Evolutionary conservation across 2,329 filamentous ascomycete species (phyloP).

Genomic region (Cercospora sesami): DNA sequence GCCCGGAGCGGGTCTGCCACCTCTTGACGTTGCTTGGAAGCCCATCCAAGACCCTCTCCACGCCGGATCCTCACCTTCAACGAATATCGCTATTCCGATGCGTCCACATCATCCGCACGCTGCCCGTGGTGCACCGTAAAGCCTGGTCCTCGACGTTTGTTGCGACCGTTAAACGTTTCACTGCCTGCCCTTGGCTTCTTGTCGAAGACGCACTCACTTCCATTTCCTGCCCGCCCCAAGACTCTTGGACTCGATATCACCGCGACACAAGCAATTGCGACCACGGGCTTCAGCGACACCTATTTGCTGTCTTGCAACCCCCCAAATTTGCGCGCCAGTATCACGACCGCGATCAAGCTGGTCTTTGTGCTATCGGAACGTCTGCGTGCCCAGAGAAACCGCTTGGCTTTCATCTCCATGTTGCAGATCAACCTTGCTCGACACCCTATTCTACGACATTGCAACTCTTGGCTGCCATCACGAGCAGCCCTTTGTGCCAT

Average conservation of each 20-base stretch:
- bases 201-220: conserved; percentile 15
- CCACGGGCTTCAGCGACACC: neutral
- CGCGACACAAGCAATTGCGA: neutral
- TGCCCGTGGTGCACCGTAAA: conserved; percentile 2
- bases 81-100: conserved; percentile 1
- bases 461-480: conserved; percentile 3
- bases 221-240: conserved; percentile 18
- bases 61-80: neutral
- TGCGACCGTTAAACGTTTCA: conserved; percentile 23
- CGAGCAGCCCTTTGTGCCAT: neutral
- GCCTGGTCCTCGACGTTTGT: conserved; percentile 13
- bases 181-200: conserved; percentile 24
- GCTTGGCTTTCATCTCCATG: conserved; percentile 13
- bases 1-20: conserved; percentile 9
- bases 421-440: conserved; percentile 13
- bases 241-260: conserved; percentile 14
- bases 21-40: conserved; percentile 12
- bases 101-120: conserved; percentile 12
- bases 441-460: neutral
- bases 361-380: conserved; percentile 1
- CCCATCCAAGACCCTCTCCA: neutral
- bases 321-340: conserved; percentile 6
- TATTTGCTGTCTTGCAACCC: neutral
- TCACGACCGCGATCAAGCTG: conserved; percentile 12
- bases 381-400: conserved; percentile 17